Base-by-base conservation (phyloP, 306 rosid species). In the Ochetophila trinervis region DNA sequence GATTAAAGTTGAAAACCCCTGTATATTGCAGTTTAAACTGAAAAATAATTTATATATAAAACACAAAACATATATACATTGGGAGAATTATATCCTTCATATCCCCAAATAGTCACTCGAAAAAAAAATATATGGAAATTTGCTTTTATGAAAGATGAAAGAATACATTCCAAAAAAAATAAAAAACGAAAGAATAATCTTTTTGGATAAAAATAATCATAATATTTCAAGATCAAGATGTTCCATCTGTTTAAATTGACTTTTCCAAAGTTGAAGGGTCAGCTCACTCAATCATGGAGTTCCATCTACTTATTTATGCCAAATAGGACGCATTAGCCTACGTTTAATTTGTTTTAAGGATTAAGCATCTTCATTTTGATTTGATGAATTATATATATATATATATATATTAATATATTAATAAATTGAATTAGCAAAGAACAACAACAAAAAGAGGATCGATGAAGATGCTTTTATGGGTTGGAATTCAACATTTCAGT, bases 241-340 rank as follows among this genome's bases (percentile, higher is more conserved):
- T 42, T 54, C 24, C 27, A 53, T 17, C 7, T 8, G 8, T 42
- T 62, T 17, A 27, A 53, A 63, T 18, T 17, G 12, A n/a, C 44
- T 20, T 32, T 30, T 53, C 15, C 9, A 45, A 51, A n/a, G 21
- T 11, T 42, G 57, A 50, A 15, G 54, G 53, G 58, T 67, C 10
- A 40, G 23, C 66, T 53, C 53, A 8, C 21, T 66, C 61, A 12
- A 11, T 59, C 6, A 37, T 51, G 45, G 66, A 58, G 49, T n/a
- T 11, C 10, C 27, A 64, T 20, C 42, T 24, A 32, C 78, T 59
- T 40, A 53, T 60, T 52, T 66, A 19, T 23, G 67, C 72, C 48
- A 64, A 24, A 15, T 27, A 19, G 20, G 20, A 27, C 56, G 24
- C 24, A 23, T 63, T 27, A 52, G 17, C 61, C 22, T 15, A 8